Conservation (phyloP, 2,329 filamentous ascomycete species). For the Penicillium sp. region DNA sequence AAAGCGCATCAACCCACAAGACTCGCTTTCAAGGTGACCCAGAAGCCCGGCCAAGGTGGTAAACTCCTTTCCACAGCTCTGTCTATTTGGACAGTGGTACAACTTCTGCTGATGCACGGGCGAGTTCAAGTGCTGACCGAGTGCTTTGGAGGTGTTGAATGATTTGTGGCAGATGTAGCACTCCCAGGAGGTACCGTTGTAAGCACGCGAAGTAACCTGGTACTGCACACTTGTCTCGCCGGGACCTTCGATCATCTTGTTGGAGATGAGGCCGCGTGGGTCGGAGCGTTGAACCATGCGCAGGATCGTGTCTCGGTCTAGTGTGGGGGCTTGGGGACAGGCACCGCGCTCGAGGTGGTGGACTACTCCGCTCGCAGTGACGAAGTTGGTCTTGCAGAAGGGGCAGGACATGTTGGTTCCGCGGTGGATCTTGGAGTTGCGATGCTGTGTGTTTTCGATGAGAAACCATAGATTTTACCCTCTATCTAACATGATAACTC, state of each 20-base stretch:
- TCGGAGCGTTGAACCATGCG: slow-evolving; percentile 51
- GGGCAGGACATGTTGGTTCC: slow-evolving; percentile 53
- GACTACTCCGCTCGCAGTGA: slow-evolving; percentile 56
- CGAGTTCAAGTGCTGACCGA: slow-evolving; percentile 60
- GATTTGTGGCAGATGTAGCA: slow-evolving; percentile 57
- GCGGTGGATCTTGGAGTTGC: slow-evolving; percentile 56
- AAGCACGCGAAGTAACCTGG: slow-evolving; percentile 45
- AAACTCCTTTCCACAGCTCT: slow-evolving; percentile 42
- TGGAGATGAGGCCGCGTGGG: slow-evolving; percentile 52
- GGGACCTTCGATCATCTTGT: slow-evolving; percentile 53
- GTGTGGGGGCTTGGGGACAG: slow-evolving; percentile 49
- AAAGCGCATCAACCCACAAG: slow-evolving; percentile 45
- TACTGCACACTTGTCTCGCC: slow-evolving; percentile 34
- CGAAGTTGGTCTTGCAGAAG: slow-evolving; percentile 54
- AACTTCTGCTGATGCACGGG: slow-evolving; percentile 52
- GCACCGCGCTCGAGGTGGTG: slow-evolving; percentile 60
- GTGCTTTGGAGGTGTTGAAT: slow-evolving; percentile 39
- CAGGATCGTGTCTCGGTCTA: slow-evolving; percentile 56
- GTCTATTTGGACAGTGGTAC: slow-evolving; percentile 47
- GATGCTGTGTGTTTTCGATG: slow-evolving; percentile 49
- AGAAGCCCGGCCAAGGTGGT: slow-evolving; percentile 44
- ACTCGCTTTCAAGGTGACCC: slow-evolving; percentile 51
- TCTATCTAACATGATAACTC: neutral
- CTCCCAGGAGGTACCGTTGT: slow-evolving; percentile 51
- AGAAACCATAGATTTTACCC: neutral